phyloP scores from a whole-genome alignment of 2,329 filamentous ascomycete species.

The Aspergillus pseudonomiae region DNA sequence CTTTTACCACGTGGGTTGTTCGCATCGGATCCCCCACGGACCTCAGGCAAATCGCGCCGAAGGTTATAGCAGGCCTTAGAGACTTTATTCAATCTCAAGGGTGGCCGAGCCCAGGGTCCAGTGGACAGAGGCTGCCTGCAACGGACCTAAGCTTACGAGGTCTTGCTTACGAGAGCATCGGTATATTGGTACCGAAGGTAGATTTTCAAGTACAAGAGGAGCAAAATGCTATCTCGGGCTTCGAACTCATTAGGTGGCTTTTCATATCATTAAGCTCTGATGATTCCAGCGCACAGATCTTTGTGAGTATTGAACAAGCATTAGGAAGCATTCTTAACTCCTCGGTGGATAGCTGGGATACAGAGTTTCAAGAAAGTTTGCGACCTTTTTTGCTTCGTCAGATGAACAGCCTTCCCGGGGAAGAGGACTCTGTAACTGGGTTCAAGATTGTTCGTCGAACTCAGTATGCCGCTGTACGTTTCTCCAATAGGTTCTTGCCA shows the following conservation, averaged over 20 bases:
- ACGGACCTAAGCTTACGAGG: constrained; percentile 71
- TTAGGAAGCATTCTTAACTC: constrained; percentile 75
- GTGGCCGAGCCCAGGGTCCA: constrained; percentile 69
- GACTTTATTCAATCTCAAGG: constrained; percentile 78
- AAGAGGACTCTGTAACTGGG: constrained; percentile 41
- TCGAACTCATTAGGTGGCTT: constrained; percentile 69
- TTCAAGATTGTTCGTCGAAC: constrained; percentile 67
- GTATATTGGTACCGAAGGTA: constrained; percentile 65
- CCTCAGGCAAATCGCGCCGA: constrained; percentile 67
- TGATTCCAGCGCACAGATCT: constrained; percentile 69
- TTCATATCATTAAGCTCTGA: constrained; percentile 84
- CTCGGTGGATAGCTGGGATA: constrained; percentile 52
- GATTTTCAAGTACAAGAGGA: constrained; percentile 40
- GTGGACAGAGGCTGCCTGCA: constrained; percentile 56
- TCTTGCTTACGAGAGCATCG: constrained; percentile 88
- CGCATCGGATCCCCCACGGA: constrained; percentile 66
- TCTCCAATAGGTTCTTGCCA: constrained; percentile 83
- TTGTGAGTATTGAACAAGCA: constrained; percentile 86
- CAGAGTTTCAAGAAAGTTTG: constrained; percentile 47
- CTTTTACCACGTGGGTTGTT: constrained; percentile 85
- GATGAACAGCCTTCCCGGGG: constrained; percentile 57
- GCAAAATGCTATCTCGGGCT: constrained; percentile 49
- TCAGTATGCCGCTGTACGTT: constrained; percentile 80
- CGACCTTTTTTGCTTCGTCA: constrained; percentile 67
- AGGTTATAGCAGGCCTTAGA: constrained; percentile 69